phyloP scores from a whole-genome alignment of 116 monocot genomes.

The Trichopus zeylanicus region DNA sequence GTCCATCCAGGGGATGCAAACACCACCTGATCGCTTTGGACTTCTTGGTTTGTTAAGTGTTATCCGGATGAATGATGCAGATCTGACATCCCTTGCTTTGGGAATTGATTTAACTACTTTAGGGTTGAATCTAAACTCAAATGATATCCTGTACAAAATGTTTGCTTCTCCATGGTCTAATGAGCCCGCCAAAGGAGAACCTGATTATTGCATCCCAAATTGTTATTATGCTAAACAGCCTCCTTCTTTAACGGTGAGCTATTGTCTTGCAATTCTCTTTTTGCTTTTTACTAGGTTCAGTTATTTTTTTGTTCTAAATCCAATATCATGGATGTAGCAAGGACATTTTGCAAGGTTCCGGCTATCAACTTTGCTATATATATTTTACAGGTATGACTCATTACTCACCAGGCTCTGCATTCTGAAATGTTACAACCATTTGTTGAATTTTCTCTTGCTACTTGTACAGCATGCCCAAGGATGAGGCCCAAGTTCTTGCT shows the following conservation, averaged over 20 bases:
- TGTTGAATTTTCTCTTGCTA: not conserved
- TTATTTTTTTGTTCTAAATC: not conserved
- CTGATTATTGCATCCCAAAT: constrained; percentile 59
- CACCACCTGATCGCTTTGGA: constrained; percentile 57
- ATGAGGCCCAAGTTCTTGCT: constrained; percentile 86
- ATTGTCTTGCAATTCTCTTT: constrained; percentile 4
- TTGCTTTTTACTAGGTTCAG: not conserved
- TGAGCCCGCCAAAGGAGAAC: constrained; percentile 82
- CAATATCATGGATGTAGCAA: constrained; percentile 39
- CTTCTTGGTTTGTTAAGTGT: constrained; percentile 79
- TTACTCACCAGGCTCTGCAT: not conserved
- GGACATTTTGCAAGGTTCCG: constrained; percentile 76
- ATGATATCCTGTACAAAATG: constrained; percentile 76
- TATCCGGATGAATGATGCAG: constrained; percentile 70
- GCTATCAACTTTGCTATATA: constrained; percentile 68
- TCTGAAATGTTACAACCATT: not conserved
- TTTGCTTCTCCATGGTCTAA: constrained; percentile 97
- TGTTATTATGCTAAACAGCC: constrained; percentile 77
- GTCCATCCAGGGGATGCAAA: constrained; percentile 52
- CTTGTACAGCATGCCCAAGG: constrained; percentile 92
- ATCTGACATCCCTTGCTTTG: constrained; percentile 83
- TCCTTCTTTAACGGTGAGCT: constrained; percentile 59
- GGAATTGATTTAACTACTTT: constrained; percentile 93
- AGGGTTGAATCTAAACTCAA: constrained; percentile 81
- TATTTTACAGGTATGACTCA: constrained; percentile 79